These are phyloP conservation scores for Magnolia kwangsiensis DNA, from an alignment of 164 flowering plant species.

Conservation along the genomic window DNA sequence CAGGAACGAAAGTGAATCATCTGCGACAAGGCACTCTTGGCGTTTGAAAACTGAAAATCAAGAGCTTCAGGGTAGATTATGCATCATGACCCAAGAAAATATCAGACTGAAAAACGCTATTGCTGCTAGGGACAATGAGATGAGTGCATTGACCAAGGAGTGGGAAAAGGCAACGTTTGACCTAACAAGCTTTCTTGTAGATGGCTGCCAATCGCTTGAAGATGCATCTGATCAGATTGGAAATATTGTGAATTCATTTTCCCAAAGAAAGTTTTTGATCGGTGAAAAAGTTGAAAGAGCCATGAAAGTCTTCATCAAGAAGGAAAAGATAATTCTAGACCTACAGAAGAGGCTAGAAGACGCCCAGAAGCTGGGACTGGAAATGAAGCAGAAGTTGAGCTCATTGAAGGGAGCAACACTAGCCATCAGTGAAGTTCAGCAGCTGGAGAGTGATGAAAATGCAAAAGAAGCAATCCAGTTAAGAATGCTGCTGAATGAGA, in stretches of 20 bases:
- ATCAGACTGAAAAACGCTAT: conserved; percentile 32
- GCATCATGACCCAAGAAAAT: conserved; percentile 47
- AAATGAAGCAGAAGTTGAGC: conserved; percentile 54
- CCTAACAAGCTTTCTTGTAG: conserved; percentile 58
- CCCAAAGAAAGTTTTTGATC: conserved; percentile 40
- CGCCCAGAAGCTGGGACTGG: conserved; percentile 46
- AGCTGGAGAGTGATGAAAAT: conserved; percentile 28
- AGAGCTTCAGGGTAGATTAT: conserved; percentile 37
- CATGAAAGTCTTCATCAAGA: conserved; percentile 49
- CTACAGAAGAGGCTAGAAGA: conserved; percentile 58
- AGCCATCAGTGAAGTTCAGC: conserved; percentile 52
- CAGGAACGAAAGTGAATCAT: conserved; percentile 1
- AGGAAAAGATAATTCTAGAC: conserved; percentile 51
- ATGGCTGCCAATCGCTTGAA: conserved; percentile 64
- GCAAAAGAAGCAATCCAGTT: conserved; percentile 29
- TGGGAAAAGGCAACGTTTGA: conserved; percentile 82
- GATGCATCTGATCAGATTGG: conserved; percentile 62
- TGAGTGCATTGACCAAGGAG: conserved; percentile 27
- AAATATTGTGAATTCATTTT: conserved; percentile 52
- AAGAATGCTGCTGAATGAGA: conserved; percentile 27
- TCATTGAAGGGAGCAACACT: conserved; percentile 67
- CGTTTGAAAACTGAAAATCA: conserved; percentile 15
- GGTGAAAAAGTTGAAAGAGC: conserved; percentile 61
- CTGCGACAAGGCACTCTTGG: not conserved
- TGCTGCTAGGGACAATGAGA: conserved; percentile 47